Evolutionary conservation across 495 filamentous ascomycete genomes (phyloP), one percentile per base, ranked within the genome.

Genomic region (Talaromyces thailandensis): DNA sequence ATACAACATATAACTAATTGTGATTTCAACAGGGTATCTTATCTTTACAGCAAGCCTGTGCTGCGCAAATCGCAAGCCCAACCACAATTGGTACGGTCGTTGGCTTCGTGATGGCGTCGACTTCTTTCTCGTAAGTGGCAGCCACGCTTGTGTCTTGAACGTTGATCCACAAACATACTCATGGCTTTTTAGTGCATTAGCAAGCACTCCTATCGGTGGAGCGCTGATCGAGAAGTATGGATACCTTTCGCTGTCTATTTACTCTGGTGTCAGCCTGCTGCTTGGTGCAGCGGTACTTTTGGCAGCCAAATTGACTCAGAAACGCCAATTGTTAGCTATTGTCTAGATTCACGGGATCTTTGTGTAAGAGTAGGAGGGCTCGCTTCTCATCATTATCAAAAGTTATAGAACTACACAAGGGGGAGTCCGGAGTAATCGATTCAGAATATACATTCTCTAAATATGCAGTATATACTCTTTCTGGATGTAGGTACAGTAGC

Each of bases 21-120:
- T 64, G 28, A 26, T 53, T 23, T 18, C 1, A 7, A 18, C 16
- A 78, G 76, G 76, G 67, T 1, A 77, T 79, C 29, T 55, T 79
- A 1, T 75, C 72, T 2, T 67, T 79, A 0, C 76, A 79, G 40
- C 71, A 72, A 70, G 76, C 74, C 0, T 79, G 75, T 65, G 75
- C 75, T 6, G 69, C 68, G 1, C 71, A 79, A 53, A 62, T 79
- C 21, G 62, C 75, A 2, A 75, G 67, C 0, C 63, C 68, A 6
- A 59, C 57, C 6, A 75, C 69, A 3, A 53, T 72, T 6, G 76
- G 76, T 1, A 61, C 73, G 2, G 68, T 70, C 0, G 68, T 77
- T 6, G 76, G 76, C 1, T 58, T 59, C 6, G 68, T 79, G 0
- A 67, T 70, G 55, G 75, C 67, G 0, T 69, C 75, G 2, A 66